Evolutionary conservation across 2,329 filamentous ascomycete genomes (phyloP).

Genomic region (Penicillium rolfsii): DNA sequence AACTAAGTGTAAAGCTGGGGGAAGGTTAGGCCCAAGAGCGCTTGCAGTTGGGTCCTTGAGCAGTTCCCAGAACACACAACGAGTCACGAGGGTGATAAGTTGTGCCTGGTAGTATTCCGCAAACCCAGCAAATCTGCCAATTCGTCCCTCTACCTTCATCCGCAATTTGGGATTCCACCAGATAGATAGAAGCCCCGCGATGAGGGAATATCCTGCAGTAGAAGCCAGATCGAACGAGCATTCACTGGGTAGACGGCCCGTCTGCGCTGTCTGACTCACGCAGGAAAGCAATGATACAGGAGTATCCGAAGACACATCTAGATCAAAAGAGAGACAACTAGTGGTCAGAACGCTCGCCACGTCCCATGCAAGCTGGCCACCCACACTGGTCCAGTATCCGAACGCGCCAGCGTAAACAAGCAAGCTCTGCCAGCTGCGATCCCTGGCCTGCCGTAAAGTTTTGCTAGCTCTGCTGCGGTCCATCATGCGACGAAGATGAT

Average conservation of each 20-base stretch:
- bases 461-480: slow-evolving; percentile 58
- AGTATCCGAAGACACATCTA: slow-evolving; percentile 16
- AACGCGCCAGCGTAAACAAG: slow-evolving; percentile 49
- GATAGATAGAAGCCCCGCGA: slow-evolving; percentile 48
- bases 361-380: slow-evolving; percentile 50
- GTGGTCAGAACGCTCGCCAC: slow-evolving; percentile 38
- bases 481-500: slow-evolving; percentile 75
- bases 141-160: slow-evolving; percentile 47
- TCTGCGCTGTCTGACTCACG: slow-evolving; percentile 23
- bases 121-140: slow-evolving; percentile 47
- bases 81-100: slow-evolving; percentile 48
- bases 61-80: slow-evolving; percentile 50
- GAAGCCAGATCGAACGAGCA: slow-evolving; percentile 38
- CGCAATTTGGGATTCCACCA: slow-evolving; percentile 56
- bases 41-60: slow-evolving; percentile 45
- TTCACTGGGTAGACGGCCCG: slow-evolving; percentile 29
- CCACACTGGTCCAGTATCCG: slow-evolving; percentile 48
- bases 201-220: slow-evolving; percentile 44
- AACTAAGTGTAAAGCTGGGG: slow-evolving; percentile 44
- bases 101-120: slow-evolving; percentile 53
- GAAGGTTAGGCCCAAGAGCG: slow-evolving; percentile 34
- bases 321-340: slow-evolving; percentile 19
- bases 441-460: slow-evolving; percentile 36
- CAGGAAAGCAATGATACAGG: slow-evolving; percentile 29
- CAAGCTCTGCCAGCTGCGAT: slow-evolving; percentile 50